Base-by-base conservation (phyloP, 768 basidiomycete species). In the Cubamyces lactineus region DNA sequence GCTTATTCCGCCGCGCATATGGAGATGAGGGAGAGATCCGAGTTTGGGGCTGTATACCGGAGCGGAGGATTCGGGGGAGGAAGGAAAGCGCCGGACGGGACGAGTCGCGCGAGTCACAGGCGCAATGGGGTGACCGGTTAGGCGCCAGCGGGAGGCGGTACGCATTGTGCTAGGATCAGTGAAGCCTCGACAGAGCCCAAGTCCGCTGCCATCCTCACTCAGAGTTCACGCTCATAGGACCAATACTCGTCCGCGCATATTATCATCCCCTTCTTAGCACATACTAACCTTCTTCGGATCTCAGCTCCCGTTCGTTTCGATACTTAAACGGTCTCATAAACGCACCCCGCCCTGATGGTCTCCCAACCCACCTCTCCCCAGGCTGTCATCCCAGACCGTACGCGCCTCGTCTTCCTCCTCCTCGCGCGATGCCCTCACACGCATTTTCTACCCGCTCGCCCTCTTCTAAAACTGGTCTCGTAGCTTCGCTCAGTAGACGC, bases 401-500 rank as follows among this genome's bases (percentile, higher is more conserved):
- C 59, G 64, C 60, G 46, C 59, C 45, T 28, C 45, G 34, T 34
- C 34, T 34, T 34, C 34, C 34, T 34, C 34, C 34, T 34, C 5
- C 34, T 6, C 34, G 5, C 34, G 34, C 34, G 34, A 34, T 34
- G 34, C 34, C 34, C 34, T 34, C 34, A 34, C 34, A 34, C 34
- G 34, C 34, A 9, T 34, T 34, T 34, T 11, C 30, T 41, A 41
- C 13, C 21, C 43, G 46, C 59, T 50, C 53, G 26, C 46, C 9
- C 60, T n/a, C 63, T 21, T 40, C 58, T 59, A 41, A 55, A 41
- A 13, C 23, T 19, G 24, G 19, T 21, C n/a, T 48, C 15, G 13
- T 47, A 68, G 67, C 67, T n/a, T 66, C 62, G 0, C 67, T 68
- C 5, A 66, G 57, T 53, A 63, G 64, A 23, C 59, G 53, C 38